A percentile compares a stretch with the other conserved stretches of the same genome.
Evolutionary conservation across 345 rosid genomes (phyloP).

Genomic region (Eucalyptus sp.): DNA sequence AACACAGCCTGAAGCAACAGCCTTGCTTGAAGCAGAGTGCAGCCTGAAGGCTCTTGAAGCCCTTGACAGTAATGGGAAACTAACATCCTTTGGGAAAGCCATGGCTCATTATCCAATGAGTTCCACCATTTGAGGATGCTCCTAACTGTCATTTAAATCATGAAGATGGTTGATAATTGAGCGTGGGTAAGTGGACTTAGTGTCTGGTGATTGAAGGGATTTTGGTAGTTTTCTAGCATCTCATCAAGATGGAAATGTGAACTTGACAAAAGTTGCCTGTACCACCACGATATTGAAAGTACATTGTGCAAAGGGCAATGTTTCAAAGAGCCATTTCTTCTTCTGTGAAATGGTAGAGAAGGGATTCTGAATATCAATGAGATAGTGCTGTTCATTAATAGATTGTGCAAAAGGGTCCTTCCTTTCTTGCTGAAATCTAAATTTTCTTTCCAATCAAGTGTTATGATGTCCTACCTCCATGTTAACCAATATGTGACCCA

Average conservation of each 20-base stretch:
- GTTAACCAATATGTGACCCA: constrained; percentile 32
- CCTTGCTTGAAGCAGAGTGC: constrained; percentile 54
- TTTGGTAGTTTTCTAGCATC: constrained; percentile 31
- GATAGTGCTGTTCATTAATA: constrained; percentile 55
- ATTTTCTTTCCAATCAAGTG: constrained; percentile 42
- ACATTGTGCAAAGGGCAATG: constrained; percentile 58
- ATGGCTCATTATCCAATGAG: constrained; percentile 85
- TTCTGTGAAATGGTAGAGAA: constrained; percentile 44
- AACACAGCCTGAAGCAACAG: constrained; percentile 54
- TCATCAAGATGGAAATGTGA: constrained; percentile 6
- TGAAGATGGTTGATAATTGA: constrained; percentile 22
- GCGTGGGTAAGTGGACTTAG: constrained; percentile 32
- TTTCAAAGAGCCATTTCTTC: constrained; percentile 8
- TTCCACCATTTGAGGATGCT: constrained; percentile 88
- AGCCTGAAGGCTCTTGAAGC: constrained; percentile 77
- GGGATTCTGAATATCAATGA: constrained; percentile 39
- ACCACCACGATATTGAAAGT: constrained; percentile 40
- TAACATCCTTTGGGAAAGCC: constrained; percentile 73
- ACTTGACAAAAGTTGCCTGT: constrained; percentile 40
- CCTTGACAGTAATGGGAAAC: constrained; percentile 41
- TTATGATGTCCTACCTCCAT: constrained; percentile 35
- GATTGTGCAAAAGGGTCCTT: constrained; percentile 41
- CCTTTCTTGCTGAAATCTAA: constrained; percentile 21
- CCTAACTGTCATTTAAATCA: constrained; percentile 54
- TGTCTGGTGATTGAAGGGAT: constrained; percentile 21